Evolutionary conservation across 108 stramenopile genomes (phyloP), one percentile per base, ranked within the genome.

Genomic region (Pelagomonas calceolata): DNA sequence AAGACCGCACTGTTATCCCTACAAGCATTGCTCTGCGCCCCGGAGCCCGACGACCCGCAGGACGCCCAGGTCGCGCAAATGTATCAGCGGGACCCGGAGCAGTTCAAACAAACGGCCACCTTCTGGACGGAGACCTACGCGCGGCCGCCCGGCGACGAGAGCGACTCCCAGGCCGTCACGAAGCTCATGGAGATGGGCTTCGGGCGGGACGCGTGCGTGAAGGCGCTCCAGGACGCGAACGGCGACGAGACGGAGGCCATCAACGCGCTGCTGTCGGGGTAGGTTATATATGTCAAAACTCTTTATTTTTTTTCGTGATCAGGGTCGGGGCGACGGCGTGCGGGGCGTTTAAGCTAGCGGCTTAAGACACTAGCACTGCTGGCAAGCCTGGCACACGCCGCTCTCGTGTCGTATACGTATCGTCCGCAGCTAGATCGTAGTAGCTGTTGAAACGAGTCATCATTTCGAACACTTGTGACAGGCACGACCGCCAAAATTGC

Each of bases 111-210:
- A 33, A 95, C 92, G 26, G 97, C 95, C 31, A 89, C 86, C 77
- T 90, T 88, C 51, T 98, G 96, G 96, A 91, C 93, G 4, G 87
- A 91, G 70, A 85, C 85, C 30, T 94, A 95, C 77, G 94, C 95
- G 30, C 83, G 87, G 63, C 34, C 66, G 0, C 4, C 45, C 4
- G 73, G 32, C 36, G 32, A 67, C 34, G 68, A 35, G n/a, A 73
- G 68, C 33, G 80, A 86, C 69, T 89, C 90, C 0, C 91, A 86
- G 46, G 85, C 83, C 14, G 87, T 94, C 32, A 66, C 65, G 33
- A 67, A 90, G 66, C 84, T 96, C n/a, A 84, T 85, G 71, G 95
- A 94, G 51, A 98, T 98, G 95, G 95, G 95, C n/a, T 96, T 96
- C 80, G 87, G 92, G 66, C 78, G 79, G 66, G 89, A 80, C 36